A percentile compares a stretch with the other conserved stretches of the same genome.
phyloP scores from a whole-genome alignment of 2,329 filamentous ascomycete species.

The Lecanosticta acicola region DNA sequence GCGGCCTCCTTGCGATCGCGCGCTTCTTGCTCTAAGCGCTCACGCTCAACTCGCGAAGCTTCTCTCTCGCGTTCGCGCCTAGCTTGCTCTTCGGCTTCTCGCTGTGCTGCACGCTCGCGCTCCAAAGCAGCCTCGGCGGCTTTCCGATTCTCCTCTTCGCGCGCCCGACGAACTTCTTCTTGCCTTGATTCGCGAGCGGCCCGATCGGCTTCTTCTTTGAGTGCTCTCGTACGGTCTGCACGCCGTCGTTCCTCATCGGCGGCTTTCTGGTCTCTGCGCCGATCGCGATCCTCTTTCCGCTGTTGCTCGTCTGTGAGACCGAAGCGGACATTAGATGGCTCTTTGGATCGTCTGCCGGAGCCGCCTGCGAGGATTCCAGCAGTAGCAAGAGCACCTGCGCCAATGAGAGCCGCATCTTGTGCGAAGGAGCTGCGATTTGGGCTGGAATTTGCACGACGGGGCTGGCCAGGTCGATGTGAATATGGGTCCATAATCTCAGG shows the following conservation, averaged over 20 bases:
- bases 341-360: slow-evolving; percentile 25
- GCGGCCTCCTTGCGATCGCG: slow-evolving; percentile 15
- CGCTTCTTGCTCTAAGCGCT: slow-evolving; percentile 26
- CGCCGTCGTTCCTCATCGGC: slow-evolving; percentile 26
- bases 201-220: slow-evolving; percentile 33
- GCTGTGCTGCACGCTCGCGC: slow-evolving; percentile 11
- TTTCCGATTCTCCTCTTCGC: slow-evolving; percentile 26
- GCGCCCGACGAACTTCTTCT: slow-evolving; percentile 21
- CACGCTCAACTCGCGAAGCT: slow-evolving; percentile 16
- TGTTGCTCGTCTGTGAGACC: slow-evolving; percentile 53
- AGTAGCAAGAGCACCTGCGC: slow-evolving; percentile 36
- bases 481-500: neutral
- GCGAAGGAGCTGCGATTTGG: slow-evolving; percentile 22
- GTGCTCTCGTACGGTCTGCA: slow-evolving; percentile 30
- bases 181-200: slow-evolving; percentile 22
- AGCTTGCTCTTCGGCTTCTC: slow-evolving; percentile 17
- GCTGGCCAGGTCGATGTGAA: slow-evolving; percentile 22
- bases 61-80: slow-evolving; percentile 10
- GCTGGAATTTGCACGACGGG: slow-evolving; percentile 30
- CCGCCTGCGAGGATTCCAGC: slow-evolving; percentile 31
- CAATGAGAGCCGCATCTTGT: slow-evolving; percentile 40
- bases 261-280: slow-evolving; percentile 27
- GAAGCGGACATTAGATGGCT: slow-evolving; percentile 47
- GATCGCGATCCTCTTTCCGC: slow-evolving; percentile 42
- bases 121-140: slow-evolving; percentile 16